Evolutionary conservation across 1,139 yeast species (phyloP), one percentile per base, ranked within the genome.

Genomic region (Pichia sp.): DNA sequence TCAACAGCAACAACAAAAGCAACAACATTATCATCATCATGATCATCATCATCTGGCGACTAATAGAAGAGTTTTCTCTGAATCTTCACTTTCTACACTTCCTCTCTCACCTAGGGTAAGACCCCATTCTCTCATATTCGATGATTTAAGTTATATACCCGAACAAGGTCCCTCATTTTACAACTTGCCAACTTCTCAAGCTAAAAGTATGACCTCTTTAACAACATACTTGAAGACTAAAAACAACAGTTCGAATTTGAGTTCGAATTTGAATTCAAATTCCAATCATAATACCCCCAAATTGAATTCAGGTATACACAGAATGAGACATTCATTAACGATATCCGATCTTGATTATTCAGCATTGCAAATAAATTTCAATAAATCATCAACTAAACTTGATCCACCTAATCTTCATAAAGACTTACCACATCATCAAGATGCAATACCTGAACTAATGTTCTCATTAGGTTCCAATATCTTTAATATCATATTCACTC

Each of bases 391-490:
- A n/a, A n/a, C n/a, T n/a, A n/a, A n/a, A n/a, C n/a, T n/a, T n/a
- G n/a, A n/a, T n/a, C n/a, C n/a, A n/a, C n/a, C n/a, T n/a, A n/a
- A n/a, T n/a, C n/a, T n/a, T n/a, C n/a, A n/a, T n/a, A n/a, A n/a
- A n/a, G n/a, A n/a, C n/a, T n/a, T n/a, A n/a, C n/a, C n/a, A 10
- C 17, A 26, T 14, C 12, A 24, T 14, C 28, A 4, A 14, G 32
- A 34, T 8, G 32, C 42, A 12, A 14, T 34, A 12, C 6, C 28
- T 5, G 30, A 43, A 21, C 8, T 45, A 8, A 12, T 42, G 14
- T 40, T 44, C 22, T 40, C 43, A 9, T 22, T 46, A 3, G n/a
- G 43, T 3, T 43, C 43, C 31, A 41, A 41, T 25, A 11, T 32
- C 6, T 14, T 43, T 4, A 43, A 47, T 18, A 20, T 45, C n/a